A percentile compares a stretch with the other conserved stretches of the same genome.
phyloP scores from a whole-genome alignment of 129 eudicot species.

The Flaveria sonorensis region DNA sequence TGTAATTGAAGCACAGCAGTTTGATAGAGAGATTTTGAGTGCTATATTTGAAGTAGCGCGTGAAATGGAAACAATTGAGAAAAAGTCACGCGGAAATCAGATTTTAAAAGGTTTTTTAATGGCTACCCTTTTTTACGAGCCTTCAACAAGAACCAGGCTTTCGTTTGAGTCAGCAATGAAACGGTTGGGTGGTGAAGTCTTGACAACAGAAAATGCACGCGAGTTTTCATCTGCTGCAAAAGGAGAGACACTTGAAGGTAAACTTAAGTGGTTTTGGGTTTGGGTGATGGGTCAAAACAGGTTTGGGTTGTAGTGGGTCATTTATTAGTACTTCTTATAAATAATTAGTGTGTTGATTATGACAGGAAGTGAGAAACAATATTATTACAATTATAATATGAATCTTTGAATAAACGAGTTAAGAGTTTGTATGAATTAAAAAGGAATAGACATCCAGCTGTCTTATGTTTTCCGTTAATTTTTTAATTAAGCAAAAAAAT shows the following conservation, averaged over 20 bases:
- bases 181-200: constrained; percentile 94
- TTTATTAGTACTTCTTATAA: background rate
- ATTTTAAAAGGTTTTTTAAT: constrained; percentile 78
- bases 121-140: constrained; percentile 98
- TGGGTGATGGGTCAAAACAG: background rate
- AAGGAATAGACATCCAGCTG: background rate
- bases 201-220: constrained; percentile 96
- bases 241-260: constrained; percentile 99
- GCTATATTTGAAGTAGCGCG: constrained; percentile 94
- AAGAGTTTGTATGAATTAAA: background rate
- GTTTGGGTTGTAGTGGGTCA: background rate
- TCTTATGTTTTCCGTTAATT: background rate
- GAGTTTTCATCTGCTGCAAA: constrained; percentile 99
- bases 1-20: constrained; percentile 93
- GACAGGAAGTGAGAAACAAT: background rate
- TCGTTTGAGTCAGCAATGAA: constrained; percentile 99
- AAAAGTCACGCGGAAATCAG: constrained; percentile 70
- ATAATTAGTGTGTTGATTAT: background rate
- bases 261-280: constrained; percentile 8
- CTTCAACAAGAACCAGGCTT: constrained; percentile 97
- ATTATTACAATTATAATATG: background rate
- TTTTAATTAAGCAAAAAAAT: background rate
- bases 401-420: background rate
- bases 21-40: constrained; percentile 79
- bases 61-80: constrained; percentile 93